Conservation (phyloP, 441 rosid species). For the Isatis lusitanica region DNA sequence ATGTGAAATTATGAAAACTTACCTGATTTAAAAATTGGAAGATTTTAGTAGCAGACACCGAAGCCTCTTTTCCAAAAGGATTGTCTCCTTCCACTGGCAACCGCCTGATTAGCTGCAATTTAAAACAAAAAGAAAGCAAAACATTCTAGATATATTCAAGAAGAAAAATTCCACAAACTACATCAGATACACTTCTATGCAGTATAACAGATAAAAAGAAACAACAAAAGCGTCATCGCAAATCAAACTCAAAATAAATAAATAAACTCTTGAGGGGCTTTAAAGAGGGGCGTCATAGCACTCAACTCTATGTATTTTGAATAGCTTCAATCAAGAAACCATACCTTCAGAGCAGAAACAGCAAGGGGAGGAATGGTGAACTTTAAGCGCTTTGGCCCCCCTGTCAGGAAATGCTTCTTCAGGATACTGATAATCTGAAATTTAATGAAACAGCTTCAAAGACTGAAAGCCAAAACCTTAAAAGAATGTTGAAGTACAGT, state of each 20-base stretch:
- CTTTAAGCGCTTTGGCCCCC: slow-evolving; percentile 86
- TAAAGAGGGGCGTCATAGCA: not conserved
- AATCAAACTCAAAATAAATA: slow-evolving; percentile 13
- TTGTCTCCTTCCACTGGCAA: slow-evolving; percentile 84
- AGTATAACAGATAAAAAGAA: slow-evolving; percentile 4
- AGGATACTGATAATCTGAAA: slow-evolving; percentile 72
- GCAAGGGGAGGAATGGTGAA: slow-evolving; percentile 93
- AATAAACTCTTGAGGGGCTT: not conserved
- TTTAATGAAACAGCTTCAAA: slow-evolving; percentile 22
- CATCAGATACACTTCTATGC: slow-evolving; percentile 16
- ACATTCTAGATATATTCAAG: not conserved
- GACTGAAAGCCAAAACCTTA: slow-evolving; percentile 20
- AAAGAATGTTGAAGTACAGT: slow-evolving; percentile 10
- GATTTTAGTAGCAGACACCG: slow-evolving; percentile 75
- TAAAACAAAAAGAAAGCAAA: slow-evolving; percentile 5
- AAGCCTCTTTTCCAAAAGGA: slow-evolving; percentile 90
- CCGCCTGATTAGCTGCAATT: slow-evolving; percentile 68
- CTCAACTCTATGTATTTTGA: slow-evolving; percentile 9
- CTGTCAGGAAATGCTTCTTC: slow-evolving; percentile 81
- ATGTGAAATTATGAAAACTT: slow-evolving; percentile 22
- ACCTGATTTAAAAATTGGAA: slow-evolving; percentile 95
- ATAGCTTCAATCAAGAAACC: slow-evolving; percentile 23
- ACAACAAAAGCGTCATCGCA: slow-evolving; percentile 17
- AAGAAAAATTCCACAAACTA: slow-evolving; percentile 7
- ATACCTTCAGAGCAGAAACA: slow-evolving; percentile 85